phyloP scores from a whole-genome alignment of 768 basidiomycete species.

The Pisolithus marmoratus region DNA sequence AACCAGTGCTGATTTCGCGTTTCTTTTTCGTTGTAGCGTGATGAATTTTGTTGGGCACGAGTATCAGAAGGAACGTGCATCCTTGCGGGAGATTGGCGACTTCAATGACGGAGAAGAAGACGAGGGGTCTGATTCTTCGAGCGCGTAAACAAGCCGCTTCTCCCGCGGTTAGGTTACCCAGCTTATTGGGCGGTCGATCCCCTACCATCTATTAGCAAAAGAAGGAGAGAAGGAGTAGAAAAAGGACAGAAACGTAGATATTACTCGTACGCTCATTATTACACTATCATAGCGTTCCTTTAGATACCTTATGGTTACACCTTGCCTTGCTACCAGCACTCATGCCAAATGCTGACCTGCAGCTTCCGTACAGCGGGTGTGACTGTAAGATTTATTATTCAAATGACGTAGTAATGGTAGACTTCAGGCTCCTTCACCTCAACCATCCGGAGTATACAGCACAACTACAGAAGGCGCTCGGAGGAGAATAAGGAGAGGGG shows the following conservation, averaged over 20 bases:
- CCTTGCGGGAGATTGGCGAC: background rate
- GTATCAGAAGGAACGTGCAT: conserved; percentile 34
- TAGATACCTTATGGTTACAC: background rate
- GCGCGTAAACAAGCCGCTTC: background rate
- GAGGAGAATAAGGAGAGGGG: too few species aligned
- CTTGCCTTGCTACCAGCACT: background rate
- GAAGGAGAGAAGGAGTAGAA: too few species aligned
- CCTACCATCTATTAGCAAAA: too few species aligned
- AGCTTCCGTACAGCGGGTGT: too few species aligned
- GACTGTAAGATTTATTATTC: too few species aligned
- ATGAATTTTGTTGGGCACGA: conserved; percentile 60
- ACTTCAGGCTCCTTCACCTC: too few species aligned
- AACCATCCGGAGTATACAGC: too few species aligned
- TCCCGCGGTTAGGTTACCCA: too few species aligned
- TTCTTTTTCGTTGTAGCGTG: conserved; percentile 32
- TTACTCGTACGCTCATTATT: background rate
- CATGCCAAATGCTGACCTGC: background rate
- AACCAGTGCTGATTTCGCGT: conserved; percentile 8
- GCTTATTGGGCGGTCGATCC: too few species aligned
- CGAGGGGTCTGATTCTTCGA: conserved; percentile 10
- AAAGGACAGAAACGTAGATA: too few species aligned
- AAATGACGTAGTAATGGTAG: too few species aligned
- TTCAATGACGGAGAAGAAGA: conserved; percentile 2
- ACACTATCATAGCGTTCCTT: background rate
- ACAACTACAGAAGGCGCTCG: too few species aligned